These are phyloP conservation scores for Silybum marianum DNA, from an alignment of 129 eudicot genomes.

Conservation along the genomic window DNA sequence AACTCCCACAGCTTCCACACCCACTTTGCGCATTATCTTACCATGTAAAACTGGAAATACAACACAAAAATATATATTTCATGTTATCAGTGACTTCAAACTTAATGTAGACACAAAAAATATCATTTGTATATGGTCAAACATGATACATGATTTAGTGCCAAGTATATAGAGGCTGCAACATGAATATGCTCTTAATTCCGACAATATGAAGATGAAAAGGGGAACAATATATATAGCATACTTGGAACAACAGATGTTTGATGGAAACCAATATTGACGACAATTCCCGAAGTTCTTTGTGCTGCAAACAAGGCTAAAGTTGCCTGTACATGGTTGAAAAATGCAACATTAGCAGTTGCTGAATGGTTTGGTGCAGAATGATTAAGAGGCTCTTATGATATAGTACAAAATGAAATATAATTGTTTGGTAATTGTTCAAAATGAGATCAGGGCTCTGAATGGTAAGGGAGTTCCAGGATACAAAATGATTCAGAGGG, in stretches of 20 bases:
- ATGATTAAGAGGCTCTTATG: no score
- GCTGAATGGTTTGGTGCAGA: no score
- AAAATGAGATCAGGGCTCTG: no score
- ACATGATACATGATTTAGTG: constrained; percentile 2
- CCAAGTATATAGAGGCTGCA: neutral
- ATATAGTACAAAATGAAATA: no score
- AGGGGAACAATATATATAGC: constrained; percentile 20
- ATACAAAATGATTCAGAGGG: no score
- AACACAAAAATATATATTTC: neutral
- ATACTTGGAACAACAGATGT: constrained; percentile 94
- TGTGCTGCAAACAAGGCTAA: constrained; percentile 89
- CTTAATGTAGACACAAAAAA: neutral
- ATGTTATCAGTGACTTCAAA: neutral
- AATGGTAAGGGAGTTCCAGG: no score
- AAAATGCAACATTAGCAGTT: constrained; percentile 25
- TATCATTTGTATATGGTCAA: constrained; percentile 8
- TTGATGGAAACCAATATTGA: constrained; percentile 88
- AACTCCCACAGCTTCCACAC: constrained; percentile 85
- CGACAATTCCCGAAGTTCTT: constrained; percentile 87
- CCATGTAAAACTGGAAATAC: constrained; percentile 68
- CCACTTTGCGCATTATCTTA: constrained; percentile 83
- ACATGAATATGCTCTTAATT: neutral
- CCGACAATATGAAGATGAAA: neutral
- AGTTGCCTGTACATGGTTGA: constrained; percentile 60
- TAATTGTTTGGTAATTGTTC: no score